These are phyloP conservation scores for Pterocarpus macrocarpus DNA, from an alignment of 306 rosid species.

Conservation along the genomic window DNA sequence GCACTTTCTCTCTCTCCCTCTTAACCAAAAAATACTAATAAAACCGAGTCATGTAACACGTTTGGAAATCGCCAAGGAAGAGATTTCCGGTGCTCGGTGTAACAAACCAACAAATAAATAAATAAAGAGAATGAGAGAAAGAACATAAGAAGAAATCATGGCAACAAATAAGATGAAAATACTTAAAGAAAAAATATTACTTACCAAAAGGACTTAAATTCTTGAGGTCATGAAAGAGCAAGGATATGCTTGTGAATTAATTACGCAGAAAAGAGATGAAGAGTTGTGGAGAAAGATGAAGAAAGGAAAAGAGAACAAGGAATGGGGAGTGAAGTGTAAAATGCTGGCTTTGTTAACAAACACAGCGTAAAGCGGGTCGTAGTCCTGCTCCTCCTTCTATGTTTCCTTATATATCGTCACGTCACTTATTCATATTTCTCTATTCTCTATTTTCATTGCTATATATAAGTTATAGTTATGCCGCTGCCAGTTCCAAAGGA, in stretches of 20 bases:
- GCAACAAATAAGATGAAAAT: neutral
- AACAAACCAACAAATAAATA: neutral
- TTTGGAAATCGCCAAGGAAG: neutral
- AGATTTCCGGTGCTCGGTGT: neutral
- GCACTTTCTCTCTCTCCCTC: neutral
- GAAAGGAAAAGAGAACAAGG: neutral
- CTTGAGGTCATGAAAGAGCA: too few species aligned
- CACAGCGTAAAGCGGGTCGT: conserved; percentile 14
- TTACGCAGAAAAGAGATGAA: neutral
- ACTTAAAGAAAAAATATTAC: neutral
- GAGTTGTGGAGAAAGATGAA: neutral
- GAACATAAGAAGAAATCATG: neutral
- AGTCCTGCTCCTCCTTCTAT: neutral
- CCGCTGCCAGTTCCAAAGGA: too few species aligned
- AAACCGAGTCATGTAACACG: neutral
- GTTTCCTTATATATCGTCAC: neutral
- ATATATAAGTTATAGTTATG: too few species aligned
- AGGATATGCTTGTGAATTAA: neutral
- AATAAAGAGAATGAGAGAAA: too few species aligned
- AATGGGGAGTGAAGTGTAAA: neutral
- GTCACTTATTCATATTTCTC: neutral
- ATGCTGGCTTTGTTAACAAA: neutral
- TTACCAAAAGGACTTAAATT: neutral
- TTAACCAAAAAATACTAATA: neutral
- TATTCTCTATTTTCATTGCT: too few species aligned